Evolutionary conservation across 257 asterid genomes (phyloP), one percentile per base, ranked within the genome.

Genomic region (Nicotiana paniculata): DNA sequence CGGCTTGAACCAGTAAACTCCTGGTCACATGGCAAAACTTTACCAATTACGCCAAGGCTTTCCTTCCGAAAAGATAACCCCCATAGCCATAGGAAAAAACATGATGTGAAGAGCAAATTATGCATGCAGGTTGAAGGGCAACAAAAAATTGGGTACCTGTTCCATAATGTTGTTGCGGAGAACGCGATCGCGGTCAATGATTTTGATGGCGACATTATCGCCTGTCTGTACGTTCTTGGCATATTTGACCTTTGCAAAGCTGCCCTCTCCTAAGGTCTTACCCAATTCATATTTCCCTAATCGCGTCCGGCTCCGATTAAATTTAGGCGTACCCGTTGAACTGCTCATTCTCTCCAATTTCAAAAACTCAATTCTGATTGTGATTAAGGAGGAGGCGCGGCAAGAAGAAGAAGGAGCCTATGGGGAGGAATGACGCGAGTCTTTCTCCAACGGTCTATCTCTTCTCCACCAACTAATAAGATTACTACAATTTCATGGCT

Each of bases 231-330:
- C 66, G 82, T 93, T 82, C 12, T 83, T 89, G 11, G 93, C 98
- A 35, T 77, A 88, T 90, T 92, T 93, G 16, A 93, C 94, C 94
- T 93, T 93, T 16, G 93, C 97, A 85, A 89, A 93, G 78, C 93
- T 87, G 30, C 97, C 98, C 83, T 89, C 96, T 0, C 98, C 98
- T 2, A 93, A 87, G 3, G 97, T 93, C 87, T 85, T 90, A n/a
- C 97, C 97, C 10, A 92, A 85, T 81, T 92, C 95, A 59, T 93
- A 93, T 72, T 88, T 90, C 5, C 98, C 97, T 6, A 93, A 97
- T 37, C 92, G 90, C 39, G 90, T 90, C 39, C 93, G 81, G 3
- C 86, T 90, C 10, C 79, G 68, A 55, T 21, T 43, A 43, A 72
- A 43, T 43, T 43, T 43, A 11, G 81, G 33, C 76, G 77, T 81